Evolutionary conservation across 495 filamentous ascomycete species (phyloP), one percentile per base, ranked within the genome.

Genomic region (Thozetella sp.): DNA sequence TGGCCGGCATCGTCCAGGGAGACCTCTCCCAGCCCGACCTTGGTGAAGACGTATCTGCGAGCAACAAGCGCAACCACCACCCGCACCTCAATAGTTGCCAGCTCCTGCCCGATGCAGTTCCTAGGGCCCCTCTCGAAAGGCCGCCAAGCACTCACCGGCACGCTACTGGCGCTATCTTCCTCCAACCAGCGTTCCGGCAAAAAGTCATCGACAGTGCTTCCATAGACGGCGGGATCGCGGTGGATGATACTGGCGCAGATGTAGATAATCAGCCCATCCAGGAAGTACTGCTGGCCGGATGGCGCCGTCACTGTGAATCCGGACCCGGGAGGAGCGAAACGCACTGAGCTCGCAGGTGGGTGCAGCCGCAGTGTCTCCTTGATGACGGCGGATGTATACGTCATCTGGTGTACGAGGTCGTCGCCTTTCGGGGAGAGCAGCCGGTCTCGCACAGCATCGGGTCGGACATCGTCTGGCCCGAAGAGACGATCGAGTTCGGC

Each of bases 161-260:
- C 58, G 12, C 53, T 46, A 3, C 22, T n/a, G 2, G 26, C 54
- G 15, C 10, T 15, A 12, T 24, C 22, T 51, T 70, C 69, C 55
- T 81, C 79, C 1, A 85, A 68, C 82, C 85, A 85, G 4, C 84
- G 71, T 62, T 86, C 83, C 0, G 84, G 84, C 3, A 73, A 72
- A 65, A 82, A 88, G 27, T 80, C 74, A 12, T 81, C 71, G 0
- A 77, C 81, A 54, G 82, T 80, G 0, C 75, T 63, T 9, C 84
- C 62, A 52, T 59, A 90, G 0, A 88, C 79, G 22, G 73, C 63
- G 1, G 82, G 83, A 60, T 88, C 86, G 3, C 73, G 76, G 13
- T 88, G 84, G 56, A 85, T 70, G 46, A 78, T 76, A 12, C 63
- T 57, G 0, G 83, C 59, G 24, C 84, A 53, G 3, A 74, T 57